These are phyloP conservation scores for Mycena galericulata DNA, from an alignment of 768 basidiomycete genomes.

Conservation along the genomic window DNA sequence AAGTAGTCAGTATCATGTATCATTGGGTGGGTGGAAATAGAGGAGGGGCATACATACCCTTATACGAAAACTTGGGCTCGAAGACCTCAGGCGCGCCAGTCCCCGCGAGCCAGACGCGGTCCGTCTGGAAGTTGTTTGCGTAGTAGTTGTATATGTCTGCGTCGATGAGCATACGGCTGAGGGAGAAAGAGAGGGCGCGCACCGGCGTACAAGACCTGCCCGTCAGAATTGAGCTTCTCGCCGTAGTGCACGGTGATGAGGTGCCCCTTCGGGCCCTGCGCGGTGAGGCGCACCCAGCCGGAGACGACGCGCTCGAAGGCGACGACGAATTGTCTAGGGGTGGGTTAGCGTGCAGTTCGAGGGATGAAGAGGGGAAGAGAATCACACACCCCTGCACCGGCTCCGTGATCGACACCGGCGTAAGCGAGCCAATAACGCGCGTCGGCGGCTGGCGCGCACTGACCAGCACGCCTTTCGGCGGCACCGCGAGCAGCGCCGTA, in stretches of 20 bases:
- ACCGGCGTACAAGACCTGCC: constrained; percentile 31
- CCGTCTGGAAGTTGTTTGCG: constrained; percentile 43
- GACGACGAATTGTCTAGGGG: constrained; percentile 37
- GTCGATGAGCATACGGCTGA: constrained; percentile 2
- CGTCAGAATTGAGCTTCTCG: constrained; percentile 43
- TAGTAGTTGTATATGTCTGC: constrained; percentile 38
- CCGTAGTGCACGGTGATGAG: constrained; percentile 46
- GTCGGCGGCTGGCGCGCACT: constrained; percentile 41
- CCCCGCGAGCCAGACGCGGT: constrained; percentile 42
- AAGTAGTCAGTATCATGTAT: background rate
- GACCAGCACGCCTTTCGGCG: constrained; percentile 41
- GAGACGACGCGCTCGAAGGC: constrained; percentile 43
- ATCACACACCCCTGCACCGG: too few relatives aligned
- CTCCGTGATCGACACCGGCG: constrained; percentile 40
- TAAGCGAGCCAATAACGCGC: constrained; percentile 37
- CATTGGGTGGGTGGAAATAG: background rate
- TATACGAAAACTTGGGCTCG: constrained; percentile 43
- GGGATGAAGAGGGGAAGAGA: too few relatives aligned
- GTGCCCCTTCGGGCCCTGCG: constrained; percentile 39
- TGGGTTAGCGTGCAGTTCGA: too few relatives aligned
- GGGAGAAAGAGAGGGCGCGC: too few relatives aligned
- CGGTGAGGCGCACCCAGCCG: constrained; percentile 44
- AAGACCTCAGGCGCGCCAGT: constrained; percentile 38
- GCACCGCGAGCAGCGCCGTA: constrained; percentile 31
- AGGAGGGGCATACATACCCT: constrained; percentile 31